Evolutionary conservation across 83 land plant genomes (phyloP), one percentile per base, ranked within the genome.

Genomic region (Larix sibirica): DNA sequence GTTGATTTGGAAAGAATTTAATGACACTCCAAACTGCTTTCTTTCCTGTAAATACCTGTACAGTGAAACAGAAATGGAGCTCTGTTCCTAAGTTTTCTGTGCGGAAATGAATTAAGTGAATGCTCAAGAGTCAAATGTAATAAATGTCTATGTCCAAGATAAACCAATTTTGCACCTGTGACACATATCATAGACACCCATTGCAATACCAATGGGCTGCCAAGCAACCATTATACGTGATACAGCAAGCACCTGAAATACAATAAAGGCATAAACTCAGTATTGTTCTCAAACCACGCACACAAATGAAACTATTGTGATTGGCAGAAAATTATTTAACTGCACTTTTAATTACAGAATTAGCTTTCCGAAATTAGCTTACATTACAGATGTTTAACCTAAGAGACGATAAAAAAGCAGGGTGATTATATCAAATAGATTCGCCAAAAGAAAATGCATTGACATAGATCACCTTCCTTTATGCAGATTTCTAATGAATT

Each of bases 101-200:
- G 28, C 12, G 56, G 9, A 6, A 40, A 50, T n/a, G 2, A 64
- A 64, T 64, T 50, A 3, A 50, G 56, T 50, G 56, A n/a, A 64
- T 8, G 26, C 67, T 24, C 23, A n/a, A 64, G 67, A 13, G 21
- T n/a, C 67, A 64, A 64, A 64, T n/a, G 26, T 24, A 64, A 64
- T 24, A n/a, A n/a, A 64, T 10, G 67, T n/a, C 7, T 17, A 64
- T 64, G 67, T 64, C 21, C 9, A 64, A n/a, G 67, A n/a, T 6
- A 64, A 64, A 24, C 21, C 67, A 64, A 24, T 8, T 20, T 64
- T 64, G 63, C 86, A 95, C 99, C 99, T 92, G 85, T 95, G 98
- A 83, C 99, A 97, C 90, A 97, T 92, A 79, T 97, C 99, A 91
- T 92, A 94, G 14, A 91, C 95, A 24, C 99, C 99, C 98, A 97